Conservation (phyloP, 2,329 filamentous ascomycete species). For the Chalaropsis ovoidea region DNA sequence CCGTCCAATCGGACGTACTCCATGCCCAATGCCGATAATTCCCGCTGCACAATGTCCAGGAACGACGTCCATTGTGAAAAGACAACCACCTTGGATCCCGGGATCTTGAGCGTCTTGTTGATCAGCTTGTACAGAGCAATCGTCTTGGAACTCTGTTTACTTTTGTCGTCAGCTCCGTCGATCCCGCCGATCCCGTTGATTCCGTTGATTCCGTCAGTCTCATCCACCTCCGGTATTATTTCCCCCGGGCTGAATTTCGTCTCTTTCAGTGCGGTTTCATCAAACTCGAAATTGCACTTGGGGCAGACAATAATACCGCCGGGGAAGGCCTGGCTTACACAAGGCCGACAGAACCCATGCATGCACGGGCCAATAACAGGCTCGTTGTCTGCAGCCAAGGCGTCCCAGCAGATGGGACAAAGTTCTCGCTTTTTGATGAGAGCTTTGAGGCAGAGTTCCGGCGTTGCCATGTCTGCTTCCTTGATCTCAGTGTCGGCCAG, state of each 20-base stretch:
- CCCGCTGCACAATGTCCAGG: slow-evolving; percentile 58
- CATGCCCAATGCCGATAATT: slow-evolving; percentile 51
- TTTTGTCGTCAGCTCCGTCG: slow-evolving; percentile 44
- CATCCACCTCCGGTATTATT: slow-evolving; percentile 52
- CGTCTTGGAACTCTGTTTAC: slow-evolving; percentile 71
- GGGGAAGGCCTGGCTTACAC: slow-evolving; percentile 53
- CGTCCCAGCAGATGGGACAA: slow-evolving; percentile 71
- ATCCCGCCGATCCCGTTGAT: slow-evolving; percentile 40
- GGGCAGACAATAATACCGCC: slow-evolving; percentile 69
- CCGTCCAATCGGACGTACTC: slow-evolving; percentile 68
- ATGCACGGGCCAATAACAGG: slow-evolving; percentile 80
- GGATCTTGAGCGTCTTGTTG: slow-evolving; percentile 54
- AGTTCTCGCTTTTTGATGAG: slow-evolving; percentile 54
- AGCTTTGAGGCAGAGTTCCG: slow-evolving; percentile 9
- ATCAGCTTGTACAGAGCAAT: slow-evolving; percentile 68
- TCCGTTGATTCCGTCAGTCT: slow-evolving; percentile 38
- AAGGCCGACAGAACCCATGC: slow-evolving; percentile 65
- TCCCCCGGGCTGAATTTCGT: slow-evolving; percentile 27
- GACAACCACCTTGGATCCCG: slow-evolving; percentile 57
- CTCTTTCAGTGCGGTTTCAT: slow-evolving; percentile 40
- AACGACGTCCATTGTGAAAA: slow-evolving; percentile 73
- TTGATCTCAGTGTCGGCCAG: background rate
- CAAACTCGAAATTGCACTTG: slow-evolving; percentile 64
- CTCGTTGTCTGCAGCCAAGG: slow-evolving; percentile 42
- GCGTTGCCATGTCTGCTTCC: background rate